Base-by-base conservation (phyloP, 179 eudicot species). In the Patellifolia procumbens region DNA sequence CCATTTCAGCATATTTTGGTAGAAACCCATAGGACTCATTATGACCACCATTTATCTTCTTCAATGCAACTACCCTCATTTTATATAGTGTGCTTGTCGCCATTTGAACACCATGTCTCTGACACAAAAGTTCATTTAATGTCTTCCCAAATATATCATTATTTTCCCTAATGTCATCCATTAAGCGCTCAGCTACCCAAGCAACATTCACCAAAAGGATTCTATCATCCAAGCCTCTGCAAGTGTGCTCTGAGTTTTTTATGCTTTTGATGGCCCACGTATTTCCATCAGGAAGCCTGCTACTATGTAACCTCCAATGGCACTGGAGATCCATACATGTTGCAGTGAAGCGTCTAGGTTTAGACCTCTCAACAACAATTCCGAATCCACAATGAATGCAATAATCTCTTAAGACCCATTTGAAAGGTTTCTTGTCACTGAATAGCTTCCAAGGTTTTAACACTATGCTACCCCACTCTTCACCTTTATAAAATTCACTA, bases 211-310 rank as follows among this genome's bases (percentile, higher is more conserved):
- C 39, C 37, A 29, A 7, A 7, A 45, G 58, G n/a, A 31, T 71
- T 5, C 12, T 20, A 0, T 26, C 64, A 59, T 16, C 60, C 1
- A 61, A 32, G 6, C 69, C 53, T 7, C n/a, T n/a, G n/a, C n/a
- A n/a, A n/a, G n/a, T n/a, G n/a, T n/a, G n/a, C n/a, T n/a, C n/a
- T n/a, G n/a, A 8, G 8, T 51, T 10, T 0, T 7, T 0, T 2
- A 71, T 31, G 3, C 10, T 29, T 9, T 75, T 75, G 10, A 75
- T 75, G 0, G 78, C 79, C 73, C 73, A 68, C 7, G 56, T 26
- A 0, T 17, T 13, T 0, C 51, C 63, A 39, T 76, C 46, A 7
- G 59, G 67, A 2, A 76, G 7, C 2, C 24, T n/a, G 12, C 48
- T 19, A 2, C 46, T 22, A 76, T 76, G 74, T 12, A 59, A 10